Conservation (phyloP, 495 filamentous ascomycete genomes). For the Neurospora tetrasperma region DNA sequence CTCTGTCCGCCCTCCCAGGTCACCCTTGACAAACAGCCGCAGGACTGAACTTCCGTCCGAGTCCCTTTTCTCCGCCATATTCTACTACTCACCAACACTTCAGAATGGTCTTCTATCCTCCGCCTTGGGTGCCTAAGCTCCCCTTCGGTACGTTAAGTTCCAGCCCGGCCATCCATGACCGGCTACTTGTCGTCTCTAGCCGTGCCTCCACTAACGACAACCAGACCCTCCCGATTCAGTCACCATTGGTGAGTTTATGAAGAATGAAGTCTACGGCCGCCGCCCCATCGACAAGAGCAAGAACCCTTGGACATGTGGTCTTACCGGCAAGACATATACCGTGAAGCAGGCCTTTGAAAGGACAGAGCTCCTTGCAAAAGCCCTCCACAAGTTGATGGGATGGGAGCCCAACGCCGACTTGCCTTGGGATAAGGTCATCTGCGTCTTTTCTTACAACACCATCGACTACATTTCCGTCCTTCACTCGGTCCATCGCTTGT, state of each 20-base stretch:
- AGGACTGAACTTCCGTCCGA: neutral
- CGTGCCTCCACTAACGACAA: conserved; percentile 2
- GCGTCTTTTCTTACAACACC: conserved; percentile 70
- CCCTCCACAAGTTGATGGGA: conserved; percentile 59
- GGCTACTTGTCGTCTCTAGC: neutral
- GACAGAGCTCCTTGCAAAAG: conserved; percentile 59
- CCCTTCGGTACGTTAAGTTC: conserved; percentile 35
- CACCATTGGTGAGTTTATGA: conserved; percentile 71
- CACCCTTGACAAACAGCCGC: neutral
- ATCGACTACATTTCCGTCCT: conserved; percentile 69
- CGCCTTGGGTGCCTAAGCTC: conserved; percentile 58
- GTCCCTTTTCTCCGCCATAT: neutral
- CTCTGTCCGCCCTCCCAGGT: neutral
- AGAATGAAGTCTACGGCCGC: conserved; percentile 62
- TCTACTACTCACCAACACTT: neutral
- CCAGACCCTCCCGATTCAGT: conserved; percentile 62
- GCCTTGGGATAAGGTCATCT: conserved; percentile 80
- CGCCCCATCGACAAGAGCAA: conserved; percentile 50
- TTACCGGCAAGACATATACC: conserved; percentile 64
- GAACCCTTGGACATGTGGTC: conserved; percentile 73
- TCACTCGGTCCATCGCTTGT: conserved; percentile 67
- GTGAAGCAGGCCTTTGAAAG: conserved; percentile 54
- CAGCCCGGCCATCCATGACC: neutral
- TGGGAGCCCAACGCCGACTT: conserved; percentile 66
- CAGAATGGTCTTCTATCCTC: conserved; percentile 71